phyloP scores from a whole-genome alignment of 345 rosid species.

The Sisymbrium irio region DNA sequence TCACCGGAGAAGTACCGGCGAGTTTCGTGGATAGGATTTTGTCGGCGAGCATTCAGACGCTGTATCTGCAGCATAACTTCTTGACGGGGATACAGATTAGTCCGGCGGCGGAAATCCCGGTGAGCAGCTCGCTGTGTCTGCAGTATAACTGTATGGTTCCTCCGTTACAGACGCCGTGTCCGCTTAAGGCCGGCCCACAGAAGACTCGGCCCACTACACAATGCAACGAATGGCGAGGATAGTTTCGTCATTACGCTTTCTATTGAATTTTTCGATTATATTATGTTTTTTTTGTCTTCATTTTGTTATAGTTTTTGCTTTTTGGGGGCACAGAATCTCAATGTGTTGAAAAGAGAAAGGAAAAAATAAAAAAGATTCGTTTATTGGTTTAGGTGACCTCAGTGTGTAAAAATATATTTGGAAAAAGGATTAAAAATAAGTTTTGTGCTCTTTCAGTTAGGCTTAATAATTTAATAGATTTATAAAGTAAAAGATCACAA shows the following conservation, averaged over 20 bases:
- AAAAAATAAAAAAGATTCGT: conserved; percentile 18
- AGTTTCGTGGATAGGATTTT: conserved; percentile 70
- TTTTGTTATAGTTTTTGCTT: conserved; percentile 13
- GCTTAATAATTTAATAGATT: too few species aligned
- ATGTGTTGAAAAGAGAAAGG: conserved; percentile 11
- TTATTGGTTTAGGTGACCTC: conserved; percentile 28
- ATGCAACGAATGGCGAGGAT: conserved; percentile 71
- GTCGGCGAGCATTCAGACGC: conserved; percentile 60
- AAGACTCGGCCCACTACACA: conserved; percentile 74
- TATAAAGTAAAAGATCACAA: too few species aligned
- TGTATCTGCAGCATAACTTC: conserved; percentile 88
- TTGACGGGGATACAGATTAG: conserved; percentile 86
- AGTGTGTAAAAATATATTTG: conserved; percentile 9
- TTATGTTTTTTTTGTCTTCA: not conserved
- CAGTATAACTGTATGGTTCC: conserved; percentile 98
- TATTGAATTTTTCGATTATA: not conserved
- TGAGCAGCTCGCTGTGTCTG: conserved; percentile 76
- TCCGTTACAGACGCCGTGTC: conserved; percentile 87
- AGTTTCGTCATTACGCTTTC: not conserved
- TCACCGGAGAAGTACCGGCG: conserved; percentile 80
- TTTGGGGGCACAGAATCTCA: not conserved
- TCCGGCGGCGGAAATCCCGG: conserved; percentile 87
- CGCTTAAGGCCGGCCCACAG: conserved; percentile 75
- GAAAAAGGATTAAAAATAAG: conserved; percentile 21
- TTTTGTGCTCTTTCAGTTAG: too few species aligned